These are phyloP conservation scores for Hygrocybe punicea DNA, from an alignment of 768 basidiomycete genomes.

Conservation along the genomic window DNA sequence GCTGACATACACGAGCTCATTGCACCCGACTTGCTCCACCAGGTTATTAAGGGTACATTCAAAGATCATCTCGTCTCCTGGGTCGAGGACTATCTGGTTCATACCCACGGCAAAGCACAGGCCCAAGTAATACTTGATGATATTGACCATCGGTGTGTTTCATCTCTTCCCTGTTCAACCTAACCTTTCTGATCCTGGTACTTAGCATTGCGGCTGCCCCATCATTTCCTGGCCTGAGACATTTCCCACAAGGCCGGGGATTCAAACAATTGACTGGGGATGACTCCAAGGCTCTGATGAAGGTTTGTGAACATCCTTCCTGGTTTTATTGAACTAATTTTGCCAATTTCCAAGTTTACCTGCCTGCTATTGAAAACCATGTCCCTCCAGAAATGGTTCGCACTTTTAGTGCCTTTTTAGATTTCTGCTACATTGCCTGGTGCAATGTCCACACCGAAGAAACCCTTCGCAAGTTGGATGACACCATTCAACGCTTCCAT, in stretches of 20 bases:
- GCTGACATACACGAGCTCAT: constrained; percentile 36
- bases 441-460: constrained; percentile 10
- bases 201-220: constrained; percentile 9
- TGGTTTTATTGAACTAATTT: neutral
- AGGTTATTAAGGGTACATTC: constrained; percentile 42
- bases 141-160: constrained; percentile 30
- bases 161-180: neutral
- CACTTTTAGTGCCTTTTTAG: constrained; percentile 17
- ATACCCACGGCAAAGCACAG: constrained; percentile 11
- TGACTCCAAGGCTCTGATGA: constrained; percentile 14
- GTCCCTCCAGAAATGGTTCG: constrained; percentile 15
- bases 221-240: constrained; percentile 8
- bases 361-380: constrained; percentile 19
- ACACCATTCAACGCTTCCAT: neutral
- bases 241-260: constrained; percentile 7
- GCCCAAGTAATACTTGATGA: constrained; percentile 30
- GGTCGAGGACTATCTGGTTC: constrained; percentile 30
- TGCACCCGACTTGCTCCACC: constrained; percentile 34
- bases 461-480: neutral
- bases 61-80: constrained; percentile 42
- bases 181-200: neutral
- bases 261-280: constrained; percentile 14
- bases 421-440: constrained; percentile 24
- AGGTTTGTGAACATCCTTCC: neutral
- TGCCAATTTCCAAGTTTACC: constrained; percentile 15